Conservation (phyloP, 2,329 filamentous ascomycete species). For the Colletotrichum chrysophilum region DNA sequence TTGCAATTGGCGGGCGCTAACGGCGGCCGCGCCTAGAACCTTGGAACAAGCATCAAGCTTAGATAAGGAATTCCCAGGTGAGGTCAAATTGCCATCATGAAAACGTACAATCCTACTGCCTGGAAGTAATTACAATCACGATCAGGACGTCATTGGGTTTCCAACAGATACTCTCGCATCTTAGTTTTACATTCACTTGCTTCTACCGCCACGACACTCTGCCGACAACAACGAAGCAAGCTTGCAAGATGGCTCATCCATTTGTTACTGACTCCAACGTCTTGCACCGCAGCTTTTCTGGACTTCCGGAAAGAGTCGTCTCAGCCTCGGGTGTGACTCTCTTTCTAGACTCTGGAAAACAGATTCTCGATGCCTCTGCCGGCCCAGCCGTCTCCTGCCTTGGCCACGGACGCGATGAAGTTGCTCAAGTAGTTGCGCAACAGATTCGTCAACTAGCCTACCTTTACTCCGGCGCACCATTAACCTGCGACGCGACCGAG, state of each 20-base stretch:
- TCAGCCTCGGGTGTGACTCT: not conserved
- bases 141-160: not conserved
- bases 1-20: not conserved
- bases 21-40: not conserved
- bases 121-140: not conserved
- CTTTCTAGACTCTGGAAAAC: not conserved
- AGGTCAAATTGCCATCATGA: not conserved
- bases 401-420: not conserved
- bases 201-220: not conserved
- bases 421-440: not conserved
- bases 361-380: slow-evolving; percentile 7
- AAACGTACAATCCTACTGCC: not conserved
- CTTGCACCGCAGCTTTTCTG: slow-evolving; percentile 4
- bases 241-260: not conserved
- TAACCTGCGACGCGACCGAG: slow-evolving; percentile 3
- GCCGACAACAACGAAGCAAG: not conserved
- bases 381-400: slow-evolving; percentile 7
- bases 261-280: slow-evolving; percentile 8
- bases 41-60: not conserved
- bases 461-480: slow-evolving; percentile 14
- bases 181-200: not conserved
- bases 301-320: not conserved
- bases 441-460: slow-evolving; percentile 10
- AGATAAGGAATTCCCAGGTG: not conserved
- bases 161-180: not conserved